phyloP scores from a whole-genome alignment of 2,329 filamentous ascomycete species.

The Botrytis squamosa region DNA sequence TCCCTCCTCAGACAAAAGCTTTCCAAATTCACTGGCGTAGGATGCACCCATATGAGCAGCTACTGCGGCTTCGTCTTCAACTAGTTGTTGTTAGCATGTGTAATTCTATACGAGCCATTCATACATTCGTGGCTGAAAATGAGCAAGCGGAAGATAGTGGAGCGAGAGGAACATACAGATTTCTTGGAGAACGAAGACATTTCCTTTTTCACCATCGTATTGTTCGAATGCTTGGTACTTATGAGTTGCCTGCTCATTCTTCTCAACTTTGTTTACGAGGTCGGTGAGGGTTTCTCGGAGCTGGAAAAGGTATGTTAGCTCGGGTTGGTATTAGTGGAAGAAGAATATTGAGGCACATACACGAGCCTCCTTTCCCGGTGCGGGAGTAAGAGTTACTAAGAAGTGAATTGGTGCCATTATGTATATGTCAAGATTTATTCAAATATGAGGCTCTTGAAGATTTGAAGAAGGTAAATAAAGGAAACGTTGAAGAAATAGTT shows the following conservation, averaged over 20 bases:
- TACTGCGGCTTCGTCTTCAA: background rate
- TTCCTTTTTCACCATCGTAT: slow-evolving; percentile 1
- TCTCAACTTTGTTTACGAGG: background rate
- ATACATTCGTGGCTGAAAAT: background rate
- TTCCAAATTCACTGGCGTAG: background rate
- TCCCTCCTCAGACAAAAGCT: slow-evolving; percentile 3
- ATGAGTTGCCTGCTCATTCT: background rate
- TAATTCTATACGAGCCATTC: background rate
- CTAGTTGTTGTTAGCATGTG: background rate
- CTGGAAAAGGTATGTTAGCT: background rate
- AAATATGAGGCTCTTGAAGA: background rate
- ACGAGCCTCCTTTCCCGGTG: slow-evolving; percentile 29
- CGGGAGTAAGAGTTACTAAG: slow-evolving; percentile 26
- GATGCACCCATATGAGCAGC: background rate
- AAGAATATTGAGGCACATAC: slow-evolving; percentile 16
- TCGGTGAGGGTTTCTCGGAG: slow-evolving; percentile 7
- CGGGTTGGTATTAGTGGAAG: background rate
- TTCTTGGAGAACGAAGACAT: slow-evolving; percentile 16
- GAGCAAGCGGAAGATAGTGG: background rate
- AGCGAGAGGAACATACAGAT: background rate
- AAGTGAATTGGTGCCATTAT: background rate
- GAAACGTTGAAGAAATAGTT: background rate
- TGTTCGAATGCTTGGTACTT: slow-evolving; percentile 17
- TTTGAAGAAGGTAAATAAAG: background rate
- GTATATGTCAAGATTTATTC: background rate